A percentile compares a stretch with the other conserved stretches of the same genome.
Conservation (phyloP, 176 grass and related monocot genomes). For the Elymus sibiricus region DNA sequence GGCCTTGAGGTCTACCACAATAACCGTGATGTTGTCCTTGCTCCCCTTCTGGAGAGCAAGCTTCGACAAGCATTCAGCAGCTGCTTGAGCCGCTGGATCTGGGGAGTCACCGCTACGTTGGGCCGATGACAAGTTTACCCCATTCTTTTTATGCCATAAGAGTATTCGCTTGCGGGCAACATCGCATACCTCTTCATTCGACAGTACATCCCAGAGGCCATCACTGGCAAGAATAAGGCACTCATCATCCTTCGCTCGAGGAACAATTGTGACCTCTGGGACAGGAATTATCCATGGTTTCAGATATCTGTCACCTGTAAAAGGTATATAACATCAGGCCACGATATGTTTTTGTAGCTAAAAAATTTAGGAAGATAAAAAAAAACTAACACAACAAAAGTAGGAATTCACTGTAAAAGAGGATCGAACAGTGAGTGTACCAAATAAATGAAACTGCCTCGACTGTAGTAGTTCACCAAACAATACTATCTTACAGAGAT, state of each 20-base stretch:
- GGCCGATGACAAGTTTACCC: constrained; percentile 18
- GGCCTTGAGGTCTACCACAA: constrained; percentile 91
- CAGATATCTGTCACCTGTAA: constrained; percentile 70
- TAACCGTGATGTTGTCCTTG: constrained; percentile 83
- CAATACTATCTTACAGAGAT: neutral
- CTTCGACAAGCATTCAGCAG: constrained; percentile 76
- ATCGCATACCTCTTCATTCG: constrained; percentile 86
- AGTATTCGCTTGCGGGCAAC: constrained; percentile 72
- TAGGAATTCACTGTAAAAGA: neutral
- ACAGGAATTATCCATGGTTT: constrained; percentile 95
- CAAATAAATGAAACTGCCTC: neutral
- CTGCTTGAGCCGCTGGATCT: constrained; percentile 73
- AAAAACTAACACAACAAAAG: neutral
- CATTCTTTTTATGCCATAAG: constrained; percentile 83
- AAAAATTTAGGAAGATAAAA: neutral
- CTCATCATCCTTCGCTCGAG: constrained; percentile 82
- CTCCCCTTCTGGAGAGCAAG: constrained; percentile 85
- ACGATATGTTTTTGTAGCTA: neutral
- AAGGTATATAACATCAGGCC: neutral
- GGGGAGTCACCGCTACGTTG: constrained; percentile 38
- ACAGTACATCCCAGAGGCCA: constrained; percentile 85
- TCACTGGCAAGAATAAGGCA: constrained; percentile 86
- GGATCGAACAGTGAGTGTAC: neutral
- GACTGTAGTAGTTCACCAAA: neutral
- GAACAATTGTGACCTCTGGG: constrained; percentile 74